phyloP scores from a whole-genome alignment of 345 rosid species.

The Populus deltoides region DNA sequence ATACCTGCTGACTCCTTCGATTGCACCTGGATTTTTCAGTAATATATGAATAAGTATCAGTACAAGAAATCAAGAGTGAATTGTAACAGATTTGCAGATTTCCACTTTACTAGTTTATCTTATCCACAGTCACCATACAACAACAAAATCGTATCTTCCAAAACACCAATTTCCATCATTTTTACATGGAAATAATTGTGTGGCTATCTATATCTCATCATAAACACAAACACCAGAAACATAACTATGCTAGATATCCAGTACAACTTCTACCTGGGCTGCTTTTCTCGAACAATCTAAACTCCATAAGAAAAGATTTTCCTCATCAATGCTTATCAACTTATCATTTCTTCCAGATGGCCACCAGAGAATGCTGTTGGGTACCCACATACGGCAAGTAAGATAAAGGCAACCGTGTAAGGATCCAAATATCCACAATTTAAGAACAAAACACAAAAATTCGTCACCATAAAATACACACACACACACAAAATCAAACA shows the following conservation, averaged over 20 bases:
- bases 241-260: neutral
- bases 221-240: neutral
- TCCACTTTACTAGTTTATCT: neutral
- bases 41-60: constrained; percentile 29
- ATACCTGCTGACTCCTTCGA: constrained; percentile 82
- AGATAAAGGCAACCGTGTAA: neutral
- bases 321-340: constrained; percentile 82
- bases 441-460: neutral
- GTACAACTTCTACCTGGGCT: constrained; percentile 54
- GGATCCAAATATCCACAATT: neutral
- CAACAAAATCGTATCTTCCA: neutral
- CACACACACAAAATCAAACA: neutral
- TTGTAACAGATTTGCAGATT: neutral
- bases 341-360: constrained; percentile 84
- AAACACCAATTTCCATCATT: neutral
- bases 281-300: constrained; percentile 68
- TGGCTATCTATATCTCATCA: neutral
- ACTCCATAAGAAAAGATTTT: constrained; percentile 67
- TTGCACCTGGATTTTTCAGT: constrained; percentile 48
- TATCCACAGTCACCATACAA: neutral
- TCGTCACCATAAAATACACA: neutral
- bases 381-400: neutral
- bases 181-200: neutral
- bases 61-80: constrained; percentile 17
- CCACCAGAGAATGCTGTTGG: constrained; percentile 73